A percentile compares a stretch with the other conserved stretches of the same genome.
These are phyloP conservation scores for Pezicula radicicola DNA, from an alignment of 2,329 filamentous ascomycete species.

Conservation along the genomic window DNA sequence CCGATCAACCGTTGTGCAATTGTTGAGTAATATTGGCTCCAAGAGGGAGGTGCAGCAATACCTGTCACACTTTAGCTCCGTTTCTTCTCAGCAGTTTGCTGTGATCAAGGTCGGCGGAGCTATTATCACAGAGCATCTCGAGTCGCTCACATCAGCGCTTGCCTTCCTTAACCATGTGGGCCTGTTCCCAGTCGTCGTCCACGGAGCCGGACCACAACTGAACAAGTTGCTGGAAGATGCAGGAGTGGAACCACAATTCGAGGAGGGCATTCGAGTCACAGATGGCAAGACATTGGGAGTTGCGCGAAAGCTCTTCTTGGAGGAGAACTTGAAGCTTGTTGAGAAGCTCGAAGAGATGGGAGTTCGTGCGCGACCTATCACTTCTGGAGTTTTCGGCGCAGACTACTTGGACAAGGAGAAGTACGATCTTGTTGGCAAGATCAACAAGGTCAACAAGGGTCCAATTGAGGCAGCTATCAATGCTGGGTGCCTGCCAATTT, in stretches of 20 bases:
- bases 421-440: conserved; percentile 93
- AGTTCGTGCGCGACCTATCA: conserved; percentile 84
- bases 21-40: conserved; percentile 92
- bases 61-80: conserved; percentile 93
- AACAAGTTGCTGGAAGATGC: conserved; percentile 88
- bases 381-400: conserved; percentile 83
- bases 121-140: conserved; percentile 90
- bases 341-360: conserved; percentile 88
- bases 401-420: conserved; percentile 96
- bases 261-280: conserved; percentile 93
- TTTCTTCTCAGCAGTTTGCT: conserved; percentile 94
- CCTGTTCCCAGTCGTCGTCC: conserved; percentile 91
- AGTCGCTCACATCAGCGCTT: conserved; percentile 84
- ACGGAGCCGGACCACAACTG: conserved; percentile 91
- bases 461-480: conserved; percentile 90
- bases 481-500: conserved; percentile 85
- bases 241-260: conserved; percentile 91
- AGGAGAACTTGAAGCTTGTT: conserved; percentile 92
- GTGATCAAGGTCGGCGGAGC: conserved; percentile 98
- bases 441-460: conserved; percentile 85
- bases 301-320: conserved; percentile 87
- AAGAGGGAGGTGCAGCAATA: conserved; percentile 97
- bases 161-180: conserved; percentile 94
- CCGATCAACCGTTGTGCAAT: conserved; percentile 79
- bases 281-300: conserved; percentile 92